Percentiles rank a stretch among this genome's conserved stretches.
Evolutionary conservation across 192 early-diverging fungal species (phyloP).

Genomic region (Chytriomyces sp.): DNA sequence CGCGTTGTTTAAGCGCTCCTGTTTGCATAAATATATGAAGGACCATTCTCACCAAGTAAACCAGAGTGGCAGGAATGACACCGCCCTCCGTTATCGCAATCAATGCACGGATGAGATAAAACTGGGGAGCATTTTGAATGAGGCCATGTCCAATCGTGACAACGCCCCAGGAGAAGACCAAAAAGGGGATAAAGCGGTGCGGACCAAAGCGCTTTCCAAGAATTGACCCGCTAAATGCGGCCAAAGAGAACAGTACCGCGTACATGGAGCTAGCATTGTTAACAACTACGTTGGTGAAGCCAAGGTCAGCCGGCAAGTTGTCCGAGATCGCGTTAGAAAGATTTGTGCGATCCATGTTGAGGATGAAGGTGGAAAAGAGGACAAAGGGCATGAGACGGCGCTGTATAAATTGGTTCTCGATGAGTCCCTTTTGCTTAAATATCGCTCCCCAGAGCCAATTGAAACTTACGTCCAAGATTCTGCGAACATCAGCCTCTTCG

Average conservation of each 20-base stretch:
- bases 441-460: no score
- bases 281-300: not conserved
- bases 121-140: not conserved
- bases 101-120: not conserved
- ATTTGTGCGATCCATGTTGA: slow-evolving; percentile 8
- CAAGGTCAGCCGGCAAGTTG: not conserved
- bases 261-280: not conserved
- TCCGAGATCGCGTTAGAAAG: slow-evolving; percentile 10
- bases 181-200: slow-evolving; percentile 14
- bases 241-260: not conserved
- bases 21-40: not conserved
- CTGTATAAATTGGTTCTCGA: not conserved
- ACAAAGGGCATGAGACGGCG: slow-evolving; percentile 2
- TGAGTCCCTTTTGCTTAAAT: not conserved
- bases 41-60: slow-evolving; percentile 3
- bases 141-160: not conserved
- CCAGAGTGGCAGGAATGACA: slow-evolving; percentile 6
- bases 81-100: not conserved
- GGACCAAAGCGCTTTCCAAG: slow-evolving; percentile 7
- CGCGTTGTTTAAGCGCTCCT: not conserved
- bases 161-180: not conserved
- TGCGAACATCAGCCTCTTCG: not conserved
- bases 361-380: slow-evolving; percentile 17
- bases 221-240: slow-evolving; percentile 2
- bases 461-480: not conserved